Base-by-base conservation (phyloP, 2,329 filamentous ascomycete species). In the Fusarium temperatum region DNA sequence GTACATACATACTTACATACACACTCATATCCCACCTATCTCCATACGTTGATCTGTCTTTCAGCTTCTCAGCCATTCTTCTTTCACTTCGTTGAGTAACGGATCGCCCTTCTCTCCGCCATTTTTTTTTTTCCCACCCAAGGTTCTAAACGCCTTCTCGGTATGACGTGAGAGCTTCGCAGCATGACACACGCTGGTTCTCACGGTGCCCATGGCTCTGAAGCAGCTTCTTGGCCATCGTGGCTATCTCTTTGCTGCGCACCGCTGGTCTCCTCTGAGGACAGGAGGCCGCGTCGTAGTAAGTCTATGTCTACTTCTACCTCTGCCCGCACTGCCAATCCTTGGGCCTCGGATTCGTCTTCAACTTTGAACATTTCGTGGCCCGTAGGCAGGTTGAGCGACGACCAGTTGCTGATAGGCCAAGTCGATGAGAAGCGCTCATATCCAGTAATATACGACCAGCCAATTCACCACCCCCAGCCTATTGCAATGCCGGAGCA, bases 241-340 rank as follows among this genome's bases (percentile, higher is more conserved):
- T 88, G 86, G 85, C 82, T 88, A 68, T 82, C 83, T 65, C 81
- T 82, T 64, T 88, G 87, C 77, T 88, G 86, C 77, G 78, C 79
- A 71, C 82, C 84, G 70, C 77, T 83, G 70, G 77, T 80, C 64
- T 82, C 82, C 75, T 81, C 81, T 64, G 72, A 81, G 56, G 81
- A 83, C 68, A 82, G 84, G 74, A 83, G 82, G 80, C 76, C 80
- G 70, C 78, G 79, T 74, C 78, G 81, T 77, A 78, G 83, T 85
- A 82, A 82, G 83, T 80, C 71, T 59, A 63, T 73, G 62, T 70
- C 71, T 74, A 72, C 74, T 78, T 75, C 73, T 68, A 63, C 63
- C 70, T 71, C 72, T 62, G 63, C 61, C 68, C 63, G 60, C 54
- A 57, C 61, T 66, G 68, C 68, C 58, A 55, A 66, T 70, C 45